Evolutionary conservation across 1,284 basidiomycete species (phyloP), one percentile per base, ranked within the genome.

Genomic region (Phylloporus gajari): DNA sequence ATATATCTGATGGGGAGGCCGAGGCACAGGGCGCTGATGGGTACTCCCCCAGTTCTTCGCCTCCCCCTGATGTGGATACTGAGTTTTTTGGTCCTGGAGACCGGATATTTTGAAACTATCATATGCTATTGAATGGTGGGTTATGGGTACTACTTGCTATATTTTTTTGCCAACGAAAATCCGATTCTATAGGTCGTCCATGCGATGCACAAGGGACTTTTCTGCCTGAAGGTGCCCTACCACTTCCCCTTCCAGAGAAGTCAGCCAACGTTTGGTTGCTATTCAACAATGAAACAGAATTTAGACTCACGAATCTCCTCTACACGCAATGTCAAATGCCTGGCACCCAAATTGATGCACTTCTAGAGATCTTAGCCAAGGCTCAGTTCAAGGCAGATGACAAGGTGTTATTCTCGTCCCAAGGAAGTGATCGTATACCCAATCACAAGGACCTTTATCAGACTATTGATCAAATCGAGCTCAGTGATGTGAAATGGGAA

Each of bases 191-290:
- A 65, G 63, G n/a, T 48, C n/a, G 12, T 35, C 63, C 44, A 15
- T 51, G 63, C n/a, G 35, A 65, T 65, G 11, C 63, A 44, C 27
- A 51, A 27, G 63, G 63, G 21, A 38, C 30, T 12, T 65, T 65
- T 65, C 46, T 65, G 30, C 63, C 63, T 9, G 30, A 48, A 23
- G 63, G 27, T 48, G 42, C 63, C 21, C 42, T 15, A 12, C 30
- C 63, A 11, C 6, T n/a, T 19, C 63, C 46, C 17, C 8, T 25
- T 32, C 44, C 23, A 65, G n/a, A 27, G 25, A 65, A 65, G 30
- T 19, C 15, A 19, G 21, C 27, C 6, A 23, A 65, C 19, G 44
- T 51, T 25, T 65, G 46, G 63, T 44, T 27, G 2, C 44, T 30
- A 7, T 65, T 65, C 46, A 48, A 38, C 21, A 48, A 65, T n/a